phyloP scores from a whole-genome alignment of 108 stramenopile genomes.

The Skeletonema grethae region DNA sequence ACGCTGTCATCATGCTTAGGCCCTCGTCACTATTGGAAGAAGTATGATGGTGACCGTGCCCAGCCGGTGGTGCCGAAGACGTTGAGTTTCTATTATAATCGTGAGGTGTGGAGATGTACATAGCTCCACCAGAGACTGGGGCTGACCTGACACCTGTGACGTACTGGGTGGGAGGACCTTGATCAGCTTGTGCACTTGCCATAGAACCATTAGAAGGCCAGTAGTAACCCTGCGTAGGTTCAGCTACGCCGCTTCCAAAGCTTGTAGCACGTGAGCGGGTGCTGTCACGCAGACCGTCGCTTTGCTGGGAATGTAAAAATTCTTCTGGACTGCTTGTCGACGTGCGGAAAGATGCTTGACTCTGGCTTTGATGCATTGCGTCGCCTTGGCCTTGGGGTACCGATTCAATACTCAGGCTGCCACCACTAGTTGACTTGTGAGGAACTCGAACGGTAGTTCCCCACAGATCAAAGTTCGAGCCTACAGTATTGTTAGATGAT shows the following conservation, averaged over 20 bases:
- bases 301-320: neutral
- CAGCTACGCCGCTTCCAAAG: constrained; percentile 1
- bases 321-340: constrained; percentile 12
- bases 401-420: constrained; percentile 43
- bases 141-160: neutral
- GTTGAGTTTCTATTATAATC: neutral
- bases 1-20: constrained; percentile 85
- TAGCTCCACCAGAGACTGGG: constrained; percentile 17
- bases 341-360: constrained; percentile 6
- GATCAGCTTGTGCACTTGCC: constrained; percentile 17
- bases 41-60: constrained; percentile 1
- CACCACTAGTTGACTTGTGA: constrained; percentile 29
- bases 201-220: constrained; percentile 31
- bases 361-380: constrained; percentile 9
- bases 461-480: constrained; percentile 34
- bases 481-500: constrained; percentile 35
- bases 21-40: constrained; percentile 62
- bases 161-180: neutral
- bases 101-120: neutral
- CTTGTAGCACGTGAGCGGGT: constrained; percentile 17
- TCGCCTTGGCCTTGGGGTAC: constrained; percentile 12
- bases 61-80: neutral
- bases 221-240: constrained; percentile 9
- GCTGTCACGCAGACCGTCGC: constrained; percentile 10
- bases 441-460: constrained; percentile 18